phyloP scores from a whole-genome alignment of 73 alveolate species.

The Breviolum minutum region DNA sequence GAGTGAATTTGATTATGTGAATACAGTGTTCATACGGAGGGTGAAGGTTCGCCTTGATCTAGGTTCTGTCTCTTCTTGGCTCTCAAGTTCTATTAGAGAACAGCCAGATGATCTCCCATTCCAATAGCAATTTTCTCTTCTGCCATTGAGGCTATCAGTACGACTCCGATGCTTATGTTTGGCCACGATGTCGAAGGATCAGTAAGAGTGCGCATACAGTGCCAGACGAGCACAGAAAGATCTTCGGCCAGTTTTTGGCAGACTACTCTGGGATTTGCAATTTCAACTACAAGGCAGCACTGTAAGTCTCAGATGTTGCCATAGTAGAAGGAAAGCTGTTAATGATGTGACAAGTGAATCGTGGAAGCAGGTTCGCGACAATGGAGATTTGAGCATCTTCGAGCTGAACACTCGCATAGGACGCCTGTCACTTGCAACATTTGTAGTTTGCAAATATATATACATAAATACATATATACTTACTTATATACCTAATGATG shows the following conservation, averaged over 20 bases:
- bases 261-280: conserved; percentile 86
- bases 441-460: no score
- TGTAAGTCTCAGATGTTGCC: neutral
- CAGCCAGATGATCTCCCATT: neutral
- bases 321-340: neutral
- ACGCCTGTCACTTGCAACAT: neutral
- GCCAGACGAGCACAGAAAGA: conserved; percentile 36
- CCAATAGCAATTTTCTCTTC: neutral
- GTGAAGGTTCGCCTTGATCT: neutral
- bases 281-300: conserved; percentile 70
- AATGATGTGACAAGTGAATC: neutral
- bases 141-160: conserved; percentile 33
- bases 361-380: conserved; percentile 60
- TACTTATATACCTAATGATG: no score
- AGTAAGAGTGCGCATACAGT: conserved; percentile 32
- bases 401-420: conserved; percentile 92
- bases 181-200: conserved; percentile 83
- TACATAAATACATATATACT: no score
- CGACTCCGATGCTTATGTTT: conserved; percentile 61
- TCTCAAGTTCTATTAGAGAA: neutral
- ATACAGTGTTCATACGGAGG: neutral
- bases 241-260: conserved; percentile 23
- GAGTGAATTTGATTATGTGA: neutral
- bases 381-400: conserved; percentile 70
- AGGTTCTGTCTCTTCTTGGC: no score